phyloP scores from a whole-genome alignment of 1,139 yeast species.

The Debaryomyces sp. region DNA sequence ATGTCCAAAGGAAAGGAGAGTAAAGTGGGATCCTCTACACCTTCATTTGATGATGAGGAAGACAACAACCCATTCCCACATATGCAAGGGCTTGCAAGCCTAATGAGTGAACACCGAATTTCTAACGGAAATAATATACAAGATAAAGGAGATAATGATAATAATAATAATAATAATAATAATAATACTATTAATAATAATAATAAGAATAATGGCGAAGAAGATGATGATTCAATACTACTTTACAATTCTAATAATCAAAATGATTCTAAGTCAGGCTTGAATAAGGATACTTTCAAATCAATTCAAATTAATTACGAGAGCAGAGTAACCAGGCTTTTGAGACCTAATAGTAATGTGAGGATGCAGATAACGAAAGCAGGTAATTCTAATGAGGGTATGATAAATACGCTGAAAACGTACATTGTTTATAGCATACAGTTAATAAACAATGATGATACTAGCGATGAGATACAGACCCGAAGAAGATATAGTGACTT shows the following conservation, averaged over 20 bases:
- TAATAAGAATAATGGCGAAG: constrained; percentile 10
- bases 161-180: constrained; percentile 8
- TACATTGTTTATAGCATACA: constrained; percentile 83
- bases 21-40: constrained; percentile 3
- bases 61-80: constrained; percentile 57
- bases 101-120: constrained; percentile 20
- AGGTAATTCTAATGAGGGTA: constrained; percentile 74
- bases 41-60: constrained; percentile 37
- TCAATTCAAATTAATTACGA: constrained; percentile 40
- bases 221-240: constrained; percentile 32
- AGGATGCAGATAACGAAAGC: constrained; percentile 70
- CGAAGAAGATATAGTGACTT: constrained; percentile 90
- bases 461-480: constrained; percentile 57
- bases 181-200: constrained; percentile 7
- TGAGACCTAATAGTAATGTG: constrained; percentile 35
- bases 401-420: constrained; percentile 58
- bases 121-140: constrained; percentile 5
- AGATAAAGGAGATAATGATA: constrained; percentile 7
- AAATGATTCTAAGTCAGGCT: constrained; percentile 8
- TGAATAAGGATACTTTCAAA: constrained; percentile 21
- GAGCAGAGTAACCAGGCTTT: constrained; percentile 39
- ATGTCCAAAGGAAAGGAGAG: constrained; percentile 7
- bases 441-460: constrained; percentile 35
- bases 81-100: constrained; percentile 34
- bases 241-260: constrained; percentile 20